phyloP scores from a whole-genome alignment of 305 asterid species.

The Fraxinus greggii region DNA sequence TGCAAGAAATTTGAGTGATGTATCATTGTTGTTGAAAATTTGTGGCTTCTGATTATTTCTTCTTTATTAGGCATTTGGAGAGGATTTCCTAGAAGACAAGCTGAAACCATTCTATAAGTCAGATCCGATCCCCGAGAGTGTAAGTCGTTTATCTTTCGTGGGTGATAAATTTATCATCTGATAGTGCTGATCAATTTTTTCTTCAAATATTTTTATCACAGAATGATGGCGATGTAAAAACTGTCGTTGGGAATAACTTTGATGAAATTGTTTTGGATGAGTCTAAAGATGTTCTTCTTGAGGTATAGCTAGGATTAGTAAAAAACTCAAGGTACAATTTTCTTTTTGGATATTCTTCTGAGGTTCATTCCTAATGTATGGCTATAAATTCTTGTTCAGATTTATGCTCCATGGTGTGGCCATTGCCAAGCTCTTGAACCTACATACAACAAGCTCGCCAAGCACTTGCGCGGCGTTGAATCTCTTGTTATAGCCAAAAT shows the following conservation, averaged over 20 bases:
- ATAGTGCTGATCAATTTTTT: conserved; percentile 14
- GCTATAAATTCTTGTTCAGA: conserved; percentile 30
- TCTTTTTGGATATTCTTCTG: conserved; percentile 1
- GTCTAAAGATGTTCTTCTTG: conserved; percentile 84
- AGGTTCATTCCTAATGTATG: conserved; percentile 3
- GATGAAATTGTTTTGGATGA: conserved; percentile 73
- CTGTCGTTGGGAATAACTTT: conserved; percentile 68
- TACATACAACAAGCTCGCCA: conserved; percentile 80
- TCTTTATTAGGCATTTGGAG: conserved; percentile 50
- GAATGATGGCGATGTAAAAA: conserved; percentile 75
- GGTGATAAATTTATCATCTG: conserved; percentile 10
- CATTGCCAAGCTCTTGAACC: conserved; percentile 94
- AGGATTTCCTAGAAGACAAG: conserved; percentile 60
- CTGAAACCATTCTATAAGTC: conserved; percentile 71
- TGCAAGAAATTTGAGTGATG: not conserved
- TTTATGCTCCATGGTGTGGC: conserved; percentile 97
- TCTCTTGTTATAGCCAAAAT: conserved; percentile 85
- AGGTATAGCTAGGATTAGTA: conserved; percentile 41
- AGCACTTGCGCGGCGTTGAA: conserved; percentile 60
- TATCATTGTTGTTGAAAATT: conserved; percentile 3
- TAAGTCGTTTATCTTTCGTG: conserved; percentile 28
- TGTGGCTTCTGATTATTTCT: conserved; percentile 3
- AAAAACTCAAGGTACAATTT: not conserved
- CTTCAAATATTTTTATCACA: conserved; percentile 26
- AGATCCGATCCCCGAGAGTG: conserved; percentile 68